A percentile compares a stretch with the other conserved stretches of the same genome.
Conservation (phyloP, 192 early-diverging fungal species). For the Chytriomyces confervae region DNA sequence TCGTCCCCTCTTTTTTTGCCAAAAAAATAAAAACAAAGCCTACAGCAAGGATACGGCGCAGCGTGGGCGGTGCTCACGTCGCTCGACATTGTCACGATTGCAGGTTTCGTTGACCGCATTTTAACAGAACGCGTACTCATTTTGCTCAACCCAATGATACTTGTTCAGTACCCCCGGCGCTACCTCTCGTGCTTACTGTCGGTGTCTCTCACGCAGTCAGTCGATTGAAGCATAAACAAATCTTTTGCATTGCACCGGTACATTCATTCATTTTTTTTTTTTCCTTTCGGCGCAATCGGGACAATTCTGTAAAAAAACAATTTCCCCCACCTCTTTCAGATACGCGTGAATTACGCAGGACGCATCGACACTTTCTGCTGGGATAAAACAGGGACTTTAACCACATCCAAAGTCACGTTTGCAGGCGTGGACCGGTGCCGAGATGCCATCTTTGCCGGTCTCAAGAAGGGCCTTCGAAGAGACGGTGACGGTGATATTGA, state of each 20-base stretch:
- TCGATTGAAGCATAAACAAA: constrained; percentile 40
- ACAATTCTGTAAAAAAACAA: neutral
- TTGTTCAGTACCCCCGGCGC: constrained; percentile 47
- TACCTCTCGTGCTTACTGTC: constrained; percentile 54
- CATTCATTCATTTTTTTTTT: neutral
- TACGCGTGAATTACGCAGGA: constrained; percentile 51
- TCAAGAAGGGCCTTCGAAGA: neutral
- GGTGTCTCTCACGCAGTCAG: constrained; percentile 45
- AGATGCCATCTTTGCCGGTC: constrained; percentile 6
- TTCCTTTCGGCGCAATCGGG: neutral
- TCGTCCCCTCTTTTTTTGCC: neutral
- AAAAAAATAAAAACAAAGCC: constrained; percentile 9
- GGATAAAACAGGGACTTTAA: constrained; percentile 55
- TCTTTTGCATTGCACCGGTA: constrained; percentile 53
- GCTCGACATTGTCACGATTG: constrained; percentile 56
- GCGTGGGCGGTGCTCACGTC: constrained; percentile 41
- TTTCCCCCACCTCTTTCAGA: neutral
- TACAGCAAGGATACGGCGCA: constrained; percentile 23
- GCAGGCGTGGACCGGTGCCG: constrained; percentile 22
- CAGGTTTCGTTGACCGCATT: constrained; percentile 25
- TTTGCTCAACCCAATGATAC: no score
- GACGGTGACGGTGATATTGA: constrained; percentile 37
- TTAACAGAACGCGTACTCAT: neutral
- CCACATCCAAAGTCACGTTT: constrained; percentile 12
- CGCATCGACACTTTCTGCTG: constrained; percentile 54